Conservation (phyloP, 2,329 filamentous ascomycete genomes). For the Elsinoe arachidis region DNA sequence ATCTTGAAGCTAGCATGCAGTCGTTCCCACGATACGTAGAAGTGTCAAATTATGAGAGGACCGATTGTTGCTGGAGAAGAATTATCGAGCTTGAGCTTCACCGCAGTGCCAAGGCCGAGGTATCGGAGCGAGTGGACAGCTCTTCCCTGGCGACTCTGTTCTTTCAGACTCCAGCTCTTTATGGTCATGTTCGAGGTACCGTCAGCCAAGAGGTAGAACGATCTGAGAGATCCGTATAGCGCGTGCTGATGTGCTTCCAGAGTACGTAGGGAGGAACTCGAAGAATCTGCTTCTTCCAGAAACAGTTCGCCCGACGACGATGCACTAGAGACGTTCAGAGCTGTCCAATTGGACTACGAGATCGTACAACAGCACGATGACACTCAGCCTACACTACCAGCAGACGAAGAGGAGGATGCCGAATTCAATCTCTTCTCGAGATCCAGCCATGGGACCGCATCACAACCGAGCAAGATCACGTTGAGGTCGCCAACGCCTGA, state of each 20-base stretch:
- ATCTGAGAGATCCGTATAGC: background rate
- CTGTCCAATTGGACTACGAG: background rate
- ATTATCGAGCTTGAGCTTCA: background rate
- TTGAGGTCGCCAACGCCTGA: constrained; percentile 20
- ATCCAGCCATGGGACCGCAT: constrained; percentile 8
- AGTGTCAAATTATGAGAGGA: background rate
- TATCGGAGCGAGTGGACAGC: background rate
- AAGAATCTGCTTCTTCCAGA: background rate
- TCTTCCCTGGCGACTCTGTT: background rate
- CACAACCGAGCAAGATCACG: constrained; percentile 17
- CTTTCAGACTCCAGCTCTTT: background rate
- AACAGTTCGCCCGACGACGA: background rate
- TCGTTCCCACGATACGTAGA: background rate
- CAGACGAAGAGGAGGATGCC: constrained; percentile 20
- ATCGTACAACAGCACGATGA: background rate
- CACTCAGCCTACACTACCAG: background rate
- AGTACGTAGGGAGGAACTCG: constrained; percentile 10
- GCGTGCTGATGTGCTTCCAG: background rate
- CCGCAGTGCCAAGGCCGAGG: constrained; percentile 2
- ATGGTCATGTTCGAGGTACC: constrained; percentile 8
- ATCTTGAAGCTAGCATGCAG: constrained; percentile 2
- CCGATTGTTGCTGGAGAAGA: background rate
- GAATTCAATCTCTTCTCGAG: constrained; percentile 24
- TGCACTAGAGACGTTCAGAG: constrained; percentile 6
- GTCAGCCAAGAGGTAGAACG: background rate